A percentile compares a stretch with the other conserved stretches of the same genome.
phyloP scores from a whole-genome alignment of 208 protist genomes.

The Trypanosomatidae sp. region DNA sequence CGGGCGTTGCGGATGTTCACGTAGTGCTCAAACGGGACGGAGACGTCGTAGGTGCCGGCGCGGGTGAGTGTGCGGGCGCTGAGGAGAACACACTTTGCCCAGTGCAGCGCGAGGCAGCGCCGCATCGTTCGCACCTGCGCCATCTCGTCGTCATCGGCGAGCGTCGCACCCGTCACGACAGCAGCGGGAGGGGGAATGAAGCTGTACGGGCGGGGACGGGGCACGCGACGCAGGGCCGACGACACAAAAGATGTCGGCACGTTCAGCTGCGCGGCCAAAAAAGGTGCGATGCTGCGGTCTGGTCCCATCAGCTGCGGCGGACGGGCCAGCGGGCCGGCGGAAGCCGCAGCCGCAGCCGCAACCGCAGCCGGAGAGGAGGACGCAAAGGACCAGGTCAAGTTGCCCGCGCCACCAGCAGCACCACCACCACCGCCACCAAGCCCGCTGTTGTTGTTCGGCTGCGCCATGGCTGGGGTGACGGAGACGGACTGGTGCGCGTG shows the following conservation, averaged over 20 bases:
- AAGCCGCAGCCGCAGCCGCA: neutral
- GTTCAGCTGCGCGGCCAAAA: constrained; percentile 13
- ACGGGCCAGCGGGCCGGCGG: too few species aligned
- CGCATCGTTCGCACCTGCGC: constrained; percentile 40
- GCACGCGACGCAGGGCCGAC: constrained; percentile 8
- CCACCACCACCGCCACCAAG: too few species aligned
- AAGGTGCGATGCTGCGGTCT: constrained; percentile 5
- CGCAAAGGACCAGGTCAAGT: constrained; percentile 13
- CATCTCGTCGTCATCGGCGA: constrained; percentile 29
- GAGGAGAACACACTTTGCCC: constrained; percentile 55
- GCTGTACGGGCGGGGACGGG: constrained; percentile 11
- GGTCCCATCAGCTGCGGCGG: too few species aligned
- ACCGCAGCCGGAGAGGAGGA: constrained; percentile 4
- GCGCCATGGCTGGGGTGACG: neutral
- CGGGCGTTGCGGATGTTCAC: constrained; percentile 29
- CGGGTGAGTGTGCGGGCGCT: constrained; percentile 45
- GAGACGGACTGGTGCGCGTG: constrained; percentile 19
- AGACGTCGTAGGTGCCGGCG: constrained; percentile 31
- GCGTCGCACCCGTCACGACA: constrained; percentile 37
- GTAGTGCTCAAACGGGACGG: constrained; percentile 48
- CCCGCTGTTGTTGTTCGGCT: neutral
- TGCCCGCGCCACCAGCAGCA: too few species aligned
- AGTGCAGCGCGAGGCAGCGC: constrained; percentile 46
- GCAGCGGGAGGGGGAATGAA: constrained; percentile 28
- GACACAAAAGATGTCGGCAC: constrained; percentile 9